A percentile compares a stretch with the other conserved stretches of the same genome.
These are phyloP conservation scores for Haematococcus lacustris DNA, from an alignment of 139 green algal genomes.

Conservation along the genomic window DNA sequence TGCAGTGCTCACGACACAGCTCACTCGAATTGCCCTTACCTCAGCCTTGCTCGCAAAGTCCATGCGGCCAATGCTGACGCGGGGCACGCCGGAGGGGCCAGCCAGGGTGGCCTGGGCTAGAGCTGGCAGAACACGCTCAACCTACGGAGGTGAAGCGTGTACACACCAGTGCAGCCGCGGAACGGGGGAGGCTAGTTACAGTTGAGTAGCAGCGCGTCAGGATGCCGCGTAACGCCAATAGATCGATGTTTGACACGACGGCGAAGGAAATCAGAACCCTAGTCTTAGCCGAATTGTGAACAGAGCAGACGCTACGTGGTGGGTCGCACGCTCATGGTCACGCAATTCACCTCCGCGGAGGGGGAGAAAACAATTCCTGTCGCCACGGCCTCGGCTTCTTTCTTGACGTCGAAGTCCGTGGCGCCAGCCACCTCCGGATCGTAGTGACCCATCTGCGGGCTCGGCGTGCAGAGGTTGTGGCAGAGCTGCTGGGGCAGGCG, in stretches of 20 bases:
- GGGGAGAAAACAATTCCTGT: not conserved
- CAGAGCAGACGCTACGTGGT: too few species aligned
- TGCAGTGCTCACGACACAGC: too few species aligned
- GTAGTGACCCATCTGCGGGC: not conserved
- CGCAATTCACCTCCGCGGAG: not conserved
- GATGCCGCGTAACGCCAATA: too few species aligned
- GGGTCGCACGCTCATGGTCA: too few species aligned
- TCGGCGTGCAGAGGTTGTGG: too few species aligned
- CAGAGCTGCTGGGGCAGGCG: too few species aligned
- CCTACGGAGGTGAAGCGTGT: not conserved
- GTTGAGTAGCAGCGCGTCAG: too few species aligned
- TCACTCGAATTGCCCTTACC: too few species aligned
- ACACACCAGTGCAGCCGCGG: not conserved
- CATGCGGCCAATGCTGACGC: conserved; percentile 57
- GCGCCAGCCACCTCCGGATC: not conserved
- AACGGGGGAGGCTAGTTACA: too few species aligned
- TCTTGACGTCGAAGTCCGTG: not conserved
- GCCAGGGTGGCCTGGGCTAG: not conserved
- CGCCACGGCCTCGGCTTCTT: not conserved
- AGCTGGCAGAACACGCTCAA: not conserved
- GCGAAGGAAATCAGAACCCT: not conserved
- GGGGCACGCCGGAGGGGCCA: conserved; percentile 10
- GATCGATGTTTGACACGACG: not conserved
- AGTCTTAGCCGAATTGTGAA: not conserved
- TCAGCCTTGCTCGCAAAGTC: conserved; percentile 58